Conservation (phyloP, 306 rosid species). For the Cicer pinnatifidum region DNA sequence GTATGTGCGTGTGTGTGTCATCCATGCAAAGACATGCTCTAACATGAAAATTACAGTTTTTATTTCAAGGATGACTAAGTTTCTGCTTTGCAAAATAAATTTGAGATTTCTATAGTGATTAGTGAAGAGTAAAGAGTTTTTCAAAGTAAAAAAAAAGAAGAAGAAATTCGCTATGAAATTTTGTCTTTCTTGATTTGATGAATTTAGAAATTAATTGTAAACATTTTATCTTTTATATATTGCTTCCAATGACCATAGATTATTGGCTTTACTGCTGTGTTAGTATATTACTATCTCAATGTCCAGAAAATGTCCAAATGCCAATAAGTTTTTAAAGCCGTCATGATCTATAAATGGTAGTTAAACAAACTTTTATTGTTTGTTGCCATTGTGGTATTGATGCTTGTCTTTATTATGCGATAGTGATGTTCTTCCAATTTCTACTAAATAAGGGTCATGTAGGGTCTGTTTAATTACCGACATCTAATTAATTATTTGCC, state of each 20-base stretch:
- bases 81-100: background rate
- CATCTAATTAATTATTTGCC: background rate
- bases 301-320: background rate
- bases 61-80: background rate
- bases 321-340: background rate
- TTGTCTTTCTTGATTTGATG: background rate
- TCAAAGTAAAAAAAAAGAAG: background rate
- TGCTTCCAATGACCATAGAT: background rate
- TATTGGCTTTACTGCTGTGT: background rate
- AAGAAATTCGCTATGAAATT: background rate
- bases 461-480: background rate
- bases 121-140: background rate
- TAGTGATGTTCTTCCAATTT: background rate
- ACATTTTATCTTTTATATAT: background rate
- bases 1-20: background rate
- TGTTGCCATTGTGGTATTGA: background rate
- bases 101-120: slow-evolving; percentile 9
- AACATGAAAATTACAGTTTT: too few relatives aligned
- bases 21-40: too few relatives aligned
- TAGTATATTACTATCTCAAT: background rate
- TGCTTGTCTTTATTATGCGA: background rate
- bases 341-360: background rate
- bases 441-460: background rate
- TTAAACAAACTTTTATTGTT: background rate
- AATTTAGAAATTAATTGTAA: background rate